Conservation (phyloP, 345 rosid species). For the Kernera saxatilis region DNA sequence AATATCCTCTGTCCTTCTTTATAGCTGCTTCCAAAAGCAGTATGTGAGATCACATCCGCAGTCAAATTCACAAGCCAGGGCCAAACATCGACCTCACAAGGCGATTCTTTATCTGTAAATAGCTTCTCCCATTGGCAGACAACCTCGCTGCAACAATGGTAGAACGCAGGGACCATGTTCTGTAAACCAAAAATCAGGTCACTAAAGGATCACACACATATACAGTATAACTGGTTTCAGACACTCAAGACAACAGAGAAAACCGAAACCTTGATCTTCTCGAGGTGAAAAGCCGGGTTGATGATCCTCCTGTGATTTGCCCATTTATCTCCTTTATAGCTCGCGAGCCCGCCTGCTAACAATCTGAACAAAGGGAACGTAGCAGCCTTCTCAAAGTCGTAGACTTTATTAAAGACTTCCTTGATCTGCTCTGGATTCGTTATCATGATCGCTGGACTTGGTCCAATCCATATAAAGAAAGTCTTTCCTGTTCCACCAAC, state of each 20-base stretch:
- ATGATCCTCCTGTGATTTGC: constrained; percentile 41
- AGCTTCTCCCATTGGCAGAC: constrained; percentile 28
- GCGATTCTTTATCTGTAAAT: constrained; percentile 11
- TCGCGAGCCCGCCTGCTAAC: constrained; percentile 32
- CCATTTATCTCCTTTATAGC: constrained; percentile 44
- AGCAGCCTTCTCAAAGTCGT: constrained; percentile 29
- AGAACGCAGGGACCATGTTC: constrained; percentile 36
- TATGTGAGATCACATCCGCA: constrained; percentile 37
- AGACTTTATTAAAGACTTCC: constrained; percentile 31
- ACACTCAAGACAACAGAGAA: background rate
- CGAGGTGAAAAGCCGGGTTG: constrained; percentile 47
- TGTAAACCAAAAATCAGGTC: constrained; percentile 1
- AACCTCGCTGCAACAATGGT: constrained; percentile 27
- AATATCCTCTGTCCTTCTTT: constrained; percentile 36
- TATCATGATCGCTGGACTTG: constrained; percentile 33
- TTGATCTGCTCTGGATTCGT: constrained; percentile 39
- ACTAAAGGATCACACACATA: background rate
- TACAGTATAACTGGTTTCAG: background rate
- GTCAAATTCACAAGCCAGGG: constrained; percentile 36
- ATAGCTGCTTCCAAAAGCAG: constrained; percentile 40
- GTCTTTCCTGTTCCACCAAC: constrained; percentile 34
- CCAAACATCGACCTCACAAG: constrained; percentile 36
- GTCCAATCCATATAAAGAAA: constrained; percentile 42
- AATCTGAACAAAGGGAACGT: constrained; percentile 26
- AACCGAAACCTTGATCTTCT: constrained; percentile 43